Evolutionary conservation across 805 yeast species (phyloP).

Genomic region (Ogataea ganodermae): DNA sequence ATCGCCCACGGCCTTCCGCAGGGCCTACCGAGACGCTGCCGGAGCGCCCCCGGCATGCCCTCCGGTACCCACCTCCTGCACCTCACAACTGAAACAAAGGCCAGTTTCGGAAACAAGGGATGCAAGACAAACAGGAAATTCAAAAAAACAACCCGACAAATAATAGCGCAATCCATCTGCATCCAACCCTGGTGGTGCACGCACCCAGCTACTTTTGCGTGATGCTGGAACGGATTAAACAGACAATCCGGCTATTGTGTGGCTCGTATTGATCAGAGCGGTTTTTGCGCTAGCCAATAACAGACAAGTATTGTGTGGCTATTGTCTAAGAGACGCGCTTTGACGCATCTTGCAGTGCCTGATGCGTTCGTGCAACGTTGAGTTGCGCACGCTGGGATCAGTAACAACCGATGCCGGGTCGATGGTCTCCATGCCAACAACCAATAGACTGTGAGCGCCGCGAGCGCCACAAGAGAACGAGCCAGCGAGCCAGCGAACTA

Average conservation of each 20-base stretch:
- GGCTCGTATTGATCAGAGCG: neutral
- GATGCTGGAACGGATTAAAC: neutral
- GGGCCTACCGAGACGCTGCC: neutral
- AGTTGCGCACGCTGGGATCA: neutral
- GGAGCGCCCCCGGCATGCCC: neutral
- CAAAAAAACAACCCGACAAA: neutral
- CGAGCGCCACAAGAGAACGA: no score
- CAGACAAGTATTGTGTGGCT: slow-evolving; percentile 1
- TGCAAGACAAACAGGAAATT: neutral
- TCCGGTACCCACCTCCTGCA: neutral
- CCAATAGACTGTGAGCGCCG: no score
- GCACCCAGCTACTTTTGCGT: neutral
- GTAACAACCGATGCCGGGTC: no score
- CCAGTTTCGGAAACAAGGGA: neutral
- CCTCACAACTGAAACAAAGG: slow-evolving; percentile 3
- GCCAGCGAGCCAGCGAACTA: no score
- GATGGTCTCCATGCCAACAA: no score
- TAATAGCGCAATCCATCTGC: slow-evolving; percentile 4
- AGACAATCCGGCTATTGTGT: slow-evolving; percentile 5
- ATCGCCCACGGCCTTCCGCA: no score
- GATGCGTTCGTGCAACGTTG: neutral
- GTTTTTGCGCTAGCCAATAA: slow-evolving; percentile 1
- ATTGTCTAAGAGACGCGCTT: neutral
- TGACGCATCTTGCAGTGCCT: neutral
- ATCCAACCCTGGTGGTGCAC: neutral